phyloP scores from a whole-genome alignment of 1,284 basidiomycete genomes.

The Austroboletus novae-zelandiae region DNA sequence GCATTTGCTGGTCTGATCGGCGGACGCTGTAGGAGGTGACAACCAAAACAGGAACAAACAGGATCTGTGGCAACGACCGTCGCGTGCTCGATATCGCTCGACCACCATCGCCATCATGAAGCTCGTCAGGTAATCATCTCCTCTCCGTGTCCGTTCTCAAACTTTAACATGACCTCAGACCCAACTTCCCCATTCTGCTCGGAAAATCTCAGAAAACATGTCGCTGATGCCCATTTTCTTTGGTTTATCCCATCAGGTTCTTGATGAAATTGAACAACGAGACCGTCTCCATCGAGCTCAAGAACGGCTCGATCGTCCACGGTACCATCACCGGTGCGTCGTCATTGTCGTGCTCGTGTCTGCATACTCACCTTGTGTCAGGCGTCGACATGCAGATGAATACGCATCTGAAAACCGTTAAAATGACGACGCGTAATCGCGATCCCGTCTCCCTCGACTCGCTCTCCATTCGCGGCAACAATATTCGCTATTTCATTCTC shows the following conservation, averaged over 20 bases:
- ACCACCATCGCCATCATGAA: slow-evolving; percentile 41
- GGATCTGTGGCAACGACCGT: slow-evolving; percentile 15
- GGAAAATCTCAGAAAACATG: slow-evolving; percentile 1
- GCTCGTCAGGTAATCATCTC: slow-evolving; percentile 45
- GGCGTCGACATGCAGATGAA: slow-evolving; percentile 98
- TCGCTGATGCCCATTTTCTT: slow-evolving; percentile 21
- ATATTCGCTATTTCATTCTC: slow-evolving; percentile 92
- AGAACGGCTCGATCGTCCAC: slow-evolving; percentile 94
- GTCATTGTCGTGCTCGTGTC: not conserved
- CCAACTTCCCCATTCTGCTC: slow-evolving; percentile 3
- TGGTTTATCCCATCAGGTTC: slow-evolving; percentile 57
- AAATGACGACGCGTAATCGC: slow-evolving; percentile 89
- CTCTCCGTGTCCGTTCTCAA: not conserved
- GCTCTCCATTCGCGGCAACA: slow-evolving; percentile 90
- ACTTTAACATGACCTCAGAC: slow-evolving; percentile 15
- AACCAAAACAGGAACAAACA: slow-evolving; percentile 24
- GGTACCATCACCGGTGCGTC: slow-evolving; percentile 93
- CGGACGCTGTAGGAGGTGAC: too few species aligned
- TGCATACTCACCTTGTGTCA: slow-evolving; percentile 30
- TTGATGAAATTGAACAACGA: slow-evolving; percentile 99
- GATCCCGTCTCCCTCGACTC: slow-evolving; percentile 82
- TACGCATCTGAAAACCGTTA: slow-evolving; percentile 95
- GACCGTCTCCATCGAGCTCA: slow-evolving; percentile 97
- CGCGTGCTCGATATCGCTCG: slow-evolving; percentile 20
- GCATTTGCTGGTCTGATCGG: too few species aligned